phyloP scores from a whole-genome alignment of 1,284 basidiomycete species.

The Fistulinella staudtii region DNA sequence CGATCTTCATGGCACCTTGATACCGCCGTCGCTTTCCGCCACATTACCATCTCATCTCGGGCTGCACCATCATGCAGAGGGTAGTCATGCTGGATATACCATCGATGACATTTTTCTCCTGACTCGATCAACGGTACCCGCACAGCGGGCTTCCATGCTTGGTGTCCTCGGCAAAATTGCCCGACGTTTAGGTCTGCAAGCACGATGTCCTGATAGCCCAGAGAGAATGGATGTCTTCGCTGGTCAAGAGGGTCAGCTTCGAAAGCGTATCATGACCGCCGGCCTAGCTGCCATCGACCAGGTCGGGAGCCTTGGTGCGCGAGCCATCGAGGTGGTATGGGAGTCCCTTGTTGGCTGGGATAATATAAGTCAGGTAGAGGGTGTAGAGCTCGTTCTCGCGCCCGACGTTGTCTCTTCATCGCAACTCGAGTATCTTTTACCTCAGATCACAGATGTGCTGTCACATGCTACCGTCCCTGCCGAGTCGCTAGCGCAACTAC shows the following conservation, averaged over 20 bases:
- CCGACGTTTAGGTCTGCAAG: conserved; percentile 36
- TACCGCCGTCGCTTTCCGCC: conserved; percentile 49
- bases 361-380: conserved; percentile 39
- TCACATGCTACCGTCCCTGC: conserved; percentile 41
- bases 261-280: conserved; percentile 59
- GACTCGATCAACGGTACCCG: conserved; percentile 76
- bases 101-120: conserved; percentile 84
- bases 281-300: conserved; percentile 63
- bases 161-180: conserved; percentile 66
- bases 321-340: conserved; percentile 69
- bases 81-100: conserved; percentile 79
- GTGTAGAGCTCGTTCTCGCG: conserved; percentile 38
- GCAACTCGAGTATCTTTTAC: conserved; percentile 53
- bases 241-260: conserved; percentile 42
- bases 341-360: conserved; percentile 65
- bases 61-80: conserved; percentile 87
- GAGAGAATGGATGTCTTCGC: conserved; percentile 39
- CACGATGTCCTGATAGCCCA: conserved; percentile 23
- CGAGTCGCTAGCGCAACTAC: conserved; percentile 53
- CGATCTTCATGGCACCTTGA: conserved; percentile 67
- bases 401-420: conserved; percentile 41
- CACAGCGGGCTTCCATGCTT: conserved; percentile 82
- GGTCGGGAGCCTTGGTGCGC: conserved; percentile 62
- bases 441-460: conserved; percentile 43
- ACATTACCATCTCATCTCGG: conserved; percentile 78